Evolutionary conservation across 306 rosid genomes (phyloP), one percentile per base, ranked within the genome.

Genomic region (peach (Prunus persica)): DNA sequence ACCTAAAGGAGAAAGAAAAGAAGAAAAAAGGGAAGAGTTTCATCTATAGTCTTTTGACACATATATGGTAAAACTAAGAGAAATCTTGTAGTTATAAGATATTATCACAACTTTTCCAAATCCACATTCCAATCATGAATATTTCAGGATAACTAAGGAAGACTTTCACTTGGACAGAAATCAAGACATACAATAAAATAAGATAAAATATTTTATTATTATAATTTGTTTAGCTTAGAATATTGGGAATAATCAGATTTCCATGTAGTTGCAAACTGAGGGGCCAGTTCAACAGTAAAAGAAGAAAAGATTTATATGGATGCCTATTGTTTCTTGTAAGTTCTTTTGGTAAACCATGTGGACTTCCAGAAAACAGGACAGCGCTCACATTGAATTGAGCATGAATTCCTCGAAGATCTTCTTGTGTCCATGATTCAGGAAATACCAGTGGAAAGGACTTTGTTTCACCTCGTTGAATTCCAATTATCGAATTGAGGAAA

Each of bases 401-500:
- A 80, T 84, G 93, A 81, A 94, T 76, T 66, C 97, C 95, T 30
- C 82, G 87, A 41, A 94, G 96, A 79, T 82, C 78, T 80, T 92
- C 95, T 83, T 92, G 98, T 52, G 63, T 89, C 98, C 98, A 95
- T 15, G 96, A 85, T 82, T 92, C 93, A 50, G 98, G 97, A 84
- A 95, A 95, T 68, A 89, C 83, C 71, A 92, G 93, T 49, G 92
- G 92, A 84, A 92, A 95, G 63, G 97, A 87, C 89, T 83, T 94
- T 43, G 91, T 85, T 84, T 91, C 97, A 18, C 97, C 97, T 19
- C 58, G 84, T 24, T 75, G 51, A 83, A 94, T 90, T 82, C 97
- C 95, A 83, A 84, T 72, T 62, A 95, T 83, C 38, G 89, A 80
- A 78, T 95, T 93, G 34, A 95, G 87, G 83, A 95, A 95, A 58